Percentiles rank a stretch among this genome's conserved stretches.
These are phyloP conservation scores for Pholiota microspora DNA, from an alignment of 768 basidiomycete genomes.

Conservation along the genomic window DNA sequence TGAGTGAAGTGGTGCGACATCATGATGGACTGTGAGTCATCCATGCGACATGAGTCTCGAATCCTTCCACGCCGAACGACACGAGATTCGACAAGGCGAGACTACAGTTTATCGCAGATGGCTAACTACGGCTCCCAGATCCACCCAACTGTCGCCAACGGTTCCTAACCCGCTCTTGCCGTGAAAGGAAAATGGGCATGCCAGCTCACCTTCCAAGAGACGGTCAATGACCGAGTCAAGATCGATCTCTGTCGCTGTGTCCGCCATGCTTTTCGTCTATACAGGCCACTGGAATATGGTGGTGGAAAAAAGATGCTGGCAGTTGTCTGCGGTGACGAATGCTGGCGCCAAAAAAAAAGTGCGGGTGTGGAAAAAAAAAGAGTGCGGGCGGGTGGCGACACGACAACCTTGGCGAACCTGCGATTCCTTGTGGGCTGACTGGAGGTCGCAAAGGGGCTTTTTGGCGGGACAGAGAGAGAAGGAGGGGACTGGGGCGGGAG, in stretches of 20 bases:
- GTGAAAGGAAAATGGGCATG: constrained; percentile 1
- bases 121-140: neutral
- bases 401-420: constrained; percentile 14
- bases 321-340: constrained; percentile 13
- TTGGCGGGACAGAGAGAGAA: constrained; percentile 10
- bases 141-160: neutral
- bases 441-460: constrained; percentile 8
- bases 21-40: constrained; percentile 17
- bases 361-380: constrained; percentile 15
- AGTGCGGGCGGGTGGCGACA: constrained; percentile 10
- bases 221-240: constrained; percentile 99
- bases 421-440: neutral
- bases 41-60: constrained; percentile 15
- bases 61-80: neutral
- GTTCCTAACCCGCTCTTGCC: neutral
- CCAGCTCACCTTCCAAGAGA: constrained; percentile 82
- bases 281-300: neutral
- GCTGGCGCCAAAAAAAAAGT: constrained; percentile 14
- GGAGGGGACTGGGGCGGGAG: constrained; percentile 8
- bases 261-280: constrained; percentile 54
- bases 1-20: neutral
- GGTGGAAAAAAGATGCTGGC: constrained; percentile 1
- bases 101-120: neutral
- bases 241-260: constrained; percentile 90
- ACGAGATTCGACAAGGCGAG: constrained; percentile 1